phyloP scores from a whole-genome alignment of 495 filamentous ascomycete genomes.

The Evansstolkia leycettana region DNA sequence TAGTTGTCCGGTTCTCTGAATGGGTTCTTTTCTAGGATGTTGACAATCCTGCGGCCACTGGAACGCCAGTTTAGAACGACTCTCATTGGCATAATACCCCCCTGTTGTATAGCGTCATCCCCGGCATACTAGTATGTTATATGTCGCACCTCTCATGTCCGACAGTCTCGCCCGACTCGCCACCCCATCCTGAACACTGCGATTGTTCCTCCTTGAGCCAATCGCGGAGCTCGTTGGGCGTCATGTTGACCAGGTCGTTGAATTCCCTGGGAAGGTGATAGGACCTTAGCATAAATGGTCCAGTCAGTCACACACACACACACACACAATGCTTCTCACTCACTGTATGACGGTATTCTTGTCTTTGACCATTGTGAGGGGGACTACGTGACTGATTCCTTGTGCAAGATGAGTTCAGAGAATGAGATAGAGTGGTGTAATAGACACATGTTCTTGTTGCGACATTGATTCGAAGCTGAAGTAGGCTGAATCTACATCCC shows the following conservation, averaged over 20 bases:
- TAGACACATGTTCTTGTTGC: too few relatives aligned
- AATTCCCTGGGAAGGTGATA: conserved; percentile 58
- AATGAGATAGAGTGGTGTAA: too few relatives aligned
- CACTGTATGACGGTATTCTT: conserved; percentile 44
- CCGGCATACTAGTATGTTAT: too few relatives aligned
- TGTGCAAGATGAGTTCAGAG: too few relatives aligned
- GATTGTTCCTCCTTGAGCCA: conserved; percentile 49
- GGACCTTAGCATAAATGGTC: too few relatives aligned
- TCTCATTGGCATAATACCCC: too few relatives aligned
- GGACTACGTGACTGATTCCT: too few relatives aligned
- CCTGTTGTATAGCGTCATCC: too few relatives aligned
- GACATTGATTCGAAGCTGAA: too few relatives aligned
- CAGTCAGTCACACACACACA: too few relatives aligned
- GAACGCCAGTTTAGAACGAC: not conserved
- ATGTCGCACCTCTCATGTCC: conserved; percentile 46
- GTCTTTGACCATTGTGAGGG: conserved; percentile 48
- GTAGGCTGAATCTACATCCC: too few relatives aligned
- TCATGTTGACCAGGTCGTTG: conserved; percentile 60
- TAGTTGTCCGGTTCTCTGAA: conserved; percentile 41
- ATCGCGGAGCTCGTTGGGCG: conserved; percentile 41
- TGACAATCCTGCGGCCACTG: conserved; percentile 51
- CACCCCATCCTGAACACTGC: conserved; percentile 42
- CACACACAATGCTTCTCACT: too few relatives aligned
- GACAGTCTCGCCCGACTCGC: conserved; percentile 48
- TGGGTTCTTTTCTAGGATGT: conserved; percentile 50